Evolutionary conservation across 208 protist species (phyloP), one percentile per base, ranked within the genome.

Genomic region (Perkinsela sp.): DNA sequence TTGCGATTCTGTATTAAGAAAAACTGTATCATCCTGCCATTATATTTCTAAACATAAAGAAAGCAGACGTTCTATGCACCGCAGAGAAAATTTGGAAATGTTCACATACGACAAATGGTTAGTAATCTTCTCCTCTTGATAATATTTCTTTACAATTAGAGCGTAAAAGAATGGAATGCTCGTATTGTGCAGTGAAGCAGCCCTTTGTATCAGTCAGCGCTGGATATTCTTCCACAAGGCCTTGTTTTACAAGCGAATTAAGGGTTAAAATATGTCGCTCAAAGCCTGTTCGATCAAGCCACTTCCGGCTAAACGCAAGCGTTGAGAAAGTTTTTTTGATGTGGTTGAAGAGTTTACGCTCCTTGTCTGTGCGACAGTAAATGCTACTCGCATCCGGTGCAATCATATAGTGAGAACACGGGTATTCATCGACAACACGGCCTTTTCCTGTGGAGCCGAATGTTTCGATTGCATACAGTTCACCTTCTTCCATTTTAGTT

Each of bases 391-490:
- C 85, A 16, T 75, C 84, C 2, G 80, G 81, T 15, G 77, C 81
- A 78, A 95, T 95, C 95, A 98, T 98, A 81, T 96, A 99, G 77
- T 99, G 96, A 30, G 82, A 93, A 81, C 89, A 96, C 73, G 96
- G 94, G 29, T 94, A 66, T 70, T 97, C 93, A 71, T 97, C 92
- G n/a, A 80, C 73, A 1, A 98, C 95, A 67, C 84, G 72, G 15
- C 88, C 94, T 57, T 78, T 85, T 6, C 95, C 96, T 16, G 95
- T 99, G 2, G 84, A 89, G 68, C 96, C 97, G 74, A 99, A 99
- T 30, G 97, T 99, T 76, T 99, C 97, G 74, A 99, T 98, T 1
- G 97, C 97, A 78, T 95, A 99, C 22, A 97, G 76, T 75, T 99
- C 96, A 30, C 94, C 86, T 78, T 93, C 89, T 77, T 94, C 81